Evolutionary conservation across 352 stramenopile genomes (phyloP), one percentile per base, ranked within the genome.

Genomic region (Peronospora farinosa): DNA sequence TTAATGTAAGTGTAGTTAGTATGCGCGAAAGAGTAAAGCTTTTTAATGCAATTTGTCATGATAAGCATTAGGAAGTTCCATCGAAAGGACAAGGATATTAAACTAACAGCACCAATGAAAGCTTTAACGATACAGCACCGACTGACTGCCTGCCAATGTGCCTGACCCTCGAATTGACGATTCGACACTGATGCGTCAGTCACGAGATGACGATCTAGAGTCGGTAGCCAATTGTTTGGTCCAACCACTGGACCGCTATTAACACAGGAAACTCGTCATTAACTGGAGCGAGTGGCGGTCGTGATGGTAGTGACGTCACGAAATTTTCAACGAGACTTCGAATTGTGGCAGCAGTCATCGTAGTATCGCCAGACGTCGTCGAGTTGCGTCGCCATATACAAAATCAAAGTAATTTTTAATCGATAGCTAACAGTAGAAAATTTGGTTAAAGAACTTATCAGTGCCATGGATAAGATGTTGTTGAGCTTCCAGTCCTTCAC

Each of bases 21-120:
- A 38, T 51, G 30, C 38, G 36, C 51, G 57, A 62, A 57, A 57
- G 57, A 62, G 47, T 66, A 58, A 58, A 32, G 23, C 23, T 40
- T 63, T 46, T n/a, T 35, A 63, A 63, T 55, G 47, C 53, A 62
- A 58, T 33, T 41, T 53, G 47, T 53, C 42, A 53, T 58, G 47
- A 51, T 27, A 27, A 32, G 28, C 10, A 32, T 32, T 12, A 11
- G 8, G 28, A 32, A 32, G n/a, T 32, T 32, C 28, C 12, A 32
- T 32, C 23, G 41, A 33, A 25, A 43, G 13, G 42, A 9, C 38
- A 12, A 27, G 32, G 28, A 32, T 9, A 12, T 32, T 1, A 3
- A 12, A 32, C 10, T 32, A 32, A 7, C 23, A 27, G 23, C 23
- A 27, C 23, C 23, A 27, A 7, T 27, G 23, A 27, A 27, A 27